phyloP scores from a whole-genome alignment of 768 basidiomycete species.

The Lentinula sp. region DNA sequence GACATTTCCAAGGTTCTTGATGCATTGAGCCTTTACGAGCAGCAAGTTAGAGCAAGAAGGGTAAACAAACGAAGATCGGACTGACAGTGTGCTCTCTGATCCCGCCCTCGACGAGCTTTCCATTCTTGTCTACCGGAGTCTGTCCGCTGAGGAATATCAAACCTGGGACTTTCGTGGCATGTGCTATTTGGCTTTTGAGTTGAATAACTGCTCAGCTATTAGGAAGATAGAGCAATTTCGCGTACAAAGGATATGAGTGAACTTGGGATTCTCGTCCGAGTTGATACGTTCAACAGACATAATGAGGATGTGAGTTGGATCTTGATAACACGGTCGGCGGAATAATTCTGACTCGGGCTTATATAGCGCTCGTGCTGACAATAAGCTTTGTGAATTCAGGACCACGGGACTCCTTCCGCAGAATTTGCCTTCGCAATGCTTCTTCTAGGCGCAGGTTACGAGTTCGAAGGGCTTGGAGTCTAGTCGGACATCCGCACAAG shows the following conservation, averaged over 20 bases:
- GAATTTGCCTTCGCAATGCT: too few relatives aligned
- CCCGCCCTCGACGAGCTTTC: conserved; percentile 43
- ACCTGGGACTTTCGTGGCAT: conserved; percentile 51
- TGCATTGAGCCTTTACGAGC: conserved; percentile 42
- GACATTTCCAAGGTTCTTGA: conserved; percentile 48
- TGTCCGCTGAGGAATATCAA: conserved; percentile 60
- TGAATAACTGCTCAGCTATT: not conserved
- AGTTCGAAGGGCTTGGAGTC: too few relatives aligned
- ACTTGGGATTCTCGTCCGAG: conserved; percentile 34
- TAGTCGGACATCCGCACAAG: too few relatives aligned
- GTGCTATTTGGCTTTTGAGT: conserved; percentile 26
- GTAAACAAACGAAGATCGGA: not conserved
- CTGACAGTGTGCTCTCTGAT: conserved; percentile 55
- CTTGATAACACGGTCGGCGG: not conserved
- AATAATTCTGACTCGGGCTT: too few relatives aligned
- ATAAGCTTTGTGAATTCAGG: too few relatives aligned
- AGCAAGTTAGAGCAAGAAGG: not conserved
- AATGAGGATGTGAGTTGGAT: conserved; percentile 12
- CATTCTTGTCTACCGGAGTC: conserved; percentile 43
- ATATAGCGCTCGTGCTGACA: too few relatives aligned
- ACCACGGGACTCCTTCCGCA: too few relatives aligned
- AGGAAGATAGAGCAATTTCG: conserved; percentile 7
- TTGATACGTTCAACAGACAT: conserved; percentile 54
- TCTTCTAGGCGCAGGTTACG: too few relatives aligned
- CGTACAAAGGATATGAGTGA: conserved; percentile 46